Percentiles rank a stretch among this genome's conserved stretches.
phyloP scores from a whole-genome alignment of 75 land plant genomes.

The Isoetes taiwanensis region DNA sequence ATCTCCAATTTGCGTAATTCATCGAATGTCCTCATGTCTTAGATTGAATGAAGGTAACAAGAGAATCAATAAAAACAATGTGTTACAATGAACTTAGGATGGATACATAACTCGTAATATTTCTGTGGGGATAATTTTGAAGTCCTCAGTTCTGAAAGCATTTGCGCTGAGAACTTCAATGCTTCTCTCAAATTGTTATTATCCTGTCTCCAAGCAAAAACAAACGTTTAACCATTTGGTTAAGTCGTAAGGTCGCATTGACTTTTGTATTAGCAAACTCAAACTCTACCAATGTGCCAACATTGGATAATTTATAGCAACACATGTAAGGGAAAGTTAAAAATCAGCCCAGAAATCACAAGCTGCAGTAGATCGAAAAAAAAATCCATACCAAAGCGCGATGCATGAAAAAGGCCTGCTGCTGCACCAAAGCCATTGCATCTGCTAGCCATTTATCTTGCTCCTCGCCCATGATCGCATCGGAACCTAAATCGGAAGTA shows the following conservation, averaged over 20 bases:
- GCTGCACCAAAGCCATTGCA: slow-evolving; percentile 88
- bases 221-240: too few species aligned
- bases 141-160: slow-evolving; percentile 91
- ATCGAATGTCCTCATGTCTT: slow-evolving; percentile 93
- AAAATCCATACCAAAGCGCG: slow-evolving; percentile 57
- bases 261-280: too few species aligned
- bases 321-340: not conserved
- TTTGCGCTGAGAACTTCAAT: slow-evolving; percentile 86
- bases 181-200: slow-evolving; percentile 82
- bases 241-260: too few species aligned
- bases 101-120: slow-evolving; percentile 88
- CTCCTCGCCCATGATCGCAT: slow-evolving; percentile 45
- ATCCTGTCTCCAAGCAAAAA: slow-evolving; percentile 34
- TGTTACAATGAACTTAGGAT: not conserved
- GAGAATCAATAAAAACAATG: not conserved
- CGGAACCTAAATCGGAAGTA: too few species aligned
- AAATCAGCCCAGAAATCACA: not conserved
- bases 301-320: too few species aligned
- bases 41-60: not conserved
- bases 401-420: slow-evolving; percentile 94
- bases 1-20: slow-evolving; percentile 83
- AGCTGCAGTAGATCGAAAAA: not conserved
- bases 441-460: slow-evolving; percentile 96
- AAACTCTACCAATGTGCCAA: too few species aligned
- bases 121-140: slow-evolving; percentile 90